Evolutionary conservation across 345 rosid species (phyloP), one percentile per base, ranked within the genome.

Genomic region (Rubroshorea leprosula): DNA sequence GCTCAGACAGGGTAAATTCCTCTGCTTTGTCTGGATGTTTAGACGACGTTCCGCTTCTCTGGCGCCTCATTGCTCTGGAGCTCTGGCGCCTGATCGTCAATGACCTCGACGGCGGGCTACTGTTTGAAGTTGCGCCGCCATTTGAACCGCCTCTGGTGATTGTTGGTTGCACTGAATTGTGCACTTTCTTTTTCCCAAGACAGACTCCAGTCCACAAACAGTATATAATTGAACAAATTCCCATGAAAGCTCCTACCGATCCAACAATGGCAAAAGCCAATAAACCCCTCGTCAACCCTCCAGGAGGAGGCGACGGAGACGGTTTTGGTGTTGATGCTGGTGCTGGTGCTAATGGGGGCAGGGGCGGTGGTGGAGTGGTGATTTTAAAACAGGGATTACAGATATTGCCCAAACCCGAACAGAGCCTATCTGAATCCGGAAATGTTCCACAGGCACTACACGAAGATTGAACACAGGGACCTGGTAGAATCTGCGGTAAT

Each of bases 161-260:
- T 14, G 87, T 89, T 2, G 99, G 99, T 52, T 89, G 99, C 21
- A 93, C 99, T 0, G 97, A 89, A 69, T 93, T 93, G 58, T 93
- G 91, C 11, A 93, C 73, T 65, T 93, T 93, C 79, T 82, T 86
- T 65, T 78, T 76, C 46, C 94, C 88, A 54, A 87, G 81, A 71
- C 90, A 93, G 63, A 55, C 83, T 9, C 97, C 91, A 0, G 71
- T 76, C 99, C 96, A 86, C 21, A 87, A 56, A 60, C 91, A 87
- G 53, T 83, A 89, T 16, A 80, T 54, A 12, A 87, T 26, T 1
- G 81, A 72, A 35, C 91, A 83, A 19, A 93, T 70, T 16, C 94
- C 94, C 0, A 85, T 65, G 1, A 85, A 64, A 1, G 63, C 64
- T 14, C 99, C 99, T 0, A 87, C 55, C 2, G 96, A 80, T 54